Percentiles rank a stretch among this genome's conserved stretches.
Conservation (phyloP, 768 basidiomycete species). For the Clavaria fumosa region DNA sequence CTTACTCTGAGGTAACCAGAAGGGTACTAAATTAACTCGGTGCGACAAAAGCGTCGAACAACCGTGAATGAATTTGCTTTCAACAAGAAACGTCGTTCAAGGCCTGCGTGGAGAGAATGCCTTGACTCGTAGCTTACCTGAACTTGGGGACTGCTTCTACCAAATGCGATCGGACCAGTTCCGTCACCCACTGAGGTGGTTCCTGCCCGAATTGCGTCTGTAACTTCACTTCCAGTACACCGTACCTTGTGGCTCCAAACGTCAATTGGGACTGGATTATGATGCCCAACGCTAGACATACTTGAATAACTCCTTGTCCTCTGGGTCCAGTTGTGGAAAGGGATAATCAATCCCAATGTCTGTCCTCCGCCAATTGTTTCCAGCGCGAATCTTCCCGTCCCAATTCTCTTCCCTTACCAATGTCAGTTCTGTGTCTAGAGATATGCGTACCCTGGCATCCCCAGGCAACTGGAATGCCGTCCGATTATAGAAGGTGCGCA, state of each 20-base stretch:
- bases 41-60: constrained; percentile 86
- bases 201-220: constrained; percentile 94
- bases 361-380: constrained; percentile 84
- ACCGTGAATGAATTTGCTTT: constrained; percentile 89
- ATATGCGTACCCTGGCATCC: constrained; percentile 96
- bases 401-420: constrained; percentile 95
- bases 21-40: constrained; percentile 91
- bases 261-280: no score
- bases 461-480: constrained; percentile 98
- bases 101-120: not conserved
- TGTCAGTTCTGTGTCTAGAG: constrained; percentile 90
- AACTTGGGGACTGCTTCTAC: constrained; percentile 99
- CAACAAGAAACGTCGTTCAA: constrained; percentile 6
- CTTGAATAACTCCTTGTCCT: constrained; percentile 91
- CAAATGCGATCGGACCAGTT: constrained; percentile 88
- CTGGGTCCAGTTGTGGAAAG: constrained; percentile 54
- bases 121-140: constrained; percentile 56
- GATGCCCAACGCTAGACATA: no score
- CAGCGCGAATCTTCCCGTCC: constrained; percentile 66
- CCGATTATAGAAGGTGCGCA: constrained; percentile 96
- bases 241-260: constrained; percentile 44
- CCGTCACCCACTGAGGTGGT: constrained; percentile 91
- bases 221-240: constrained; percentile 92
- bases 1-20: constrained; percentile 94
- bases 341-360: constrained; percentile 91